Conservation (phyloP, 257 asterid species). For the Linaria vulgaris region DNA sequence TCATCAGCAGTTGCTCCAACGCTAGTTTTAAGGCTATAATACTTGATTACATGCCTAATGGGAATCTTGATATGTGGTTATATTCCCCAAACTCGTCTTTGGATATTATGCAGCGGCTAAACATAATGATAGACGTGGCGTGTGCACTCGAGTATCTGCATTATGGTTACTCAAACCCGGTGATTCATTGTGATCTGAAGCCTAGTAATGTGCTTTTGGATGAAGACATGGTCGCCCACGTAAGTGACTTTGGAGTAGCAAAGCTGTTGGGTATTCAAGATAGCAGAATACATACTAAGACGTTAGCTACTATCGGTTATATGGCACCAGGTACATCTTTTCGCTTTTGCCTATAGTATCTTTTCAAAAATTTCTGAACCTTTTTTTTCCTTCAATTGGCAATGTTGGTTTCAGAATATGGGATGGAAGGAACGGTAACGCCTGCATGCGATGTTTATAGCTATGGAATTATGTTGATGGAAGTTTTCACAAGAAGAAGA, state of each 20-base stretch:
- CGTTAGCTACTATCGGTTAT: slow-evolving; percentile 15
- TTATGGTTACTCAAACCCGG: slow-evolving; percentile 1
- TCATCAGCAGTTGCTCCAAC: slow-evolving; percentile 17
- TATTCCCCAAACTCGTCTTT: background rate
- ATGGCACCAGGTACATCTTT: slow-evolving; percentile 16
- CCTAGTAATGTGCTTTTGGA: slow-evolving; percentile 19
- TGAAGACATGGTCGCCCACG: slow-evolving; percentile 20
- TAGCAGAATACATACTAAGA: slow-evolving; percentile 4
- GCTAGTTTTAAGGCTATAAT: slow-evolving; percentile 18
- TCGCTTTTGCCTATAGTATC: too few relatives aligned
- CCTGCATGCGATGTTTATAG: slow-evolving; percentile 24
- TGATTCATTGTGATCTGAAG: slow-evolving; percentile 25
- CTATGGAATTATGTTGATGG: slow-evolving; percentile 23
- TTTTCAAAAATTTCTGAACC: too few relatives aligned
- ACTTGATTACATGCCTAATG: slow-evolving; percentile 25
- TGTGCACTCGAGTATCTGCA: slow-evolving; percentile 26
- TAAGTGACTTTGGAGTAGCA: slow-evolving; percentile 20
- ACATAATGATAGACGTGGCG: slow-evolving; percentile 25
- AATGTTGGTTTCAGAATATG: slow-evolving; percentile 11
- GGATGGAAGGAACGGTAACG: slow-evolving; percentile 18
- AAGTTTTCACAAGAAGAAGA: slow-evolving; percentile 15
- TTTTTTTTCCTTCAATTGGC: background rate
- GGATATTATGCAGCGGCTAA: slow-evolving; percentile 20
- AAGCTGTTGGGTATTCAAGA: slow-evolving; percentile 8
- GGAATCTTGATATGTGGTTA: slow-evolving; percentile 19